phyloP scores from a whole-genome alignment of 345 rosid genomes.

The thale cress (Arabidopsis thaliana) region DNA sequence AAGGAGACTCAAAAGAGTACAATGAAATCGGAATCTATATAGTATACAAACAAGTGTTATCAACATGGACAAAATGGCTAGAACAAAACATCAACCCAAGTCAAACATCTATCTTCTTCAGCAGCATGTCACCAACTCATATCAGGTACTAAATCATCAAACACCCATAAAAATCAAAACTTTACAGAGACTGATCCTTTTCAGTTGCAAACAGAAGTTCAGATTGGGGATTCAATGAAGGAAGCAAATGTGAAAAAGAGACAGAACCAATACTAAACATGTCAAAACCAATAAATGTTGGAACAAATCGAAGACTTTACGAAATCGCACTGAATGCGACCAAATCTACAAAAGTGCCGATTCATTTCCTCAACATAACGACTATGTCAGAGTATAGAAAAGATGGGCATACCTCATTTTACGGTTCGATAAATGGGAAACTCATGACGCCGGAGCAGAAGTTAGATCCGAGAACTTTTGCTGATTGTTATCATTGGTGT shows the following conservation, averaged over 20 bases:
- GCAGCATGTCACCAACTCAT: constrained; percentile 82
- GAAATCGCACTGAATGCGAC: constrained; percentile 55
- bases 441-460: constrained; percentile 55
- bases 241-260: constrained; percentile 68
- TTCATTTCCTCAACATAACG: constrained; percentile 68
- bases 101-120: constrained; percentile 72
- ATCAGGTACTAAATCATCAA: constrained; percentile 48
- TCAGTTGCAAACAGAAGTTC: constrained; percentile 54
- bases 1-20: constrained; percentile 53
- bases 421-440: constrained; percentile 54
- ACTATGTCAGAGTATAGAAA: constrained; percentile 79
- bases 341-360: constrained; percentile 48
- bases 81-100: constrained; percentile 66
- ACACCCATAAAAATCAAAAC: background rate
- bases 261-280: constrained; percentile 56
- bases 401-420: constrained; percentile 75
- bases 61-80: constrained; percentile 74
- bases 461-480: constrained; percentile 61
- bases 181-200: constrained; percentile 11
- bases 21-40: constrained; percentile 56
- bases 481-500: constrained; percentile 95
- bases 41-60: constrained; percentile 61
- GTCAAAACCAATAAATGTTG: constrained; percentile 53
- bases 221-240: constrained; percentile 65
- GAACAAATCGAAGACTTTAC: constrained; percentile 63